A percentile compares a stretch with the other conserved stretches of the same genome.
phyloP scores from a whole-genome alignment of 768 basidiomycete species.

The Boletus bicolor region DNA sequence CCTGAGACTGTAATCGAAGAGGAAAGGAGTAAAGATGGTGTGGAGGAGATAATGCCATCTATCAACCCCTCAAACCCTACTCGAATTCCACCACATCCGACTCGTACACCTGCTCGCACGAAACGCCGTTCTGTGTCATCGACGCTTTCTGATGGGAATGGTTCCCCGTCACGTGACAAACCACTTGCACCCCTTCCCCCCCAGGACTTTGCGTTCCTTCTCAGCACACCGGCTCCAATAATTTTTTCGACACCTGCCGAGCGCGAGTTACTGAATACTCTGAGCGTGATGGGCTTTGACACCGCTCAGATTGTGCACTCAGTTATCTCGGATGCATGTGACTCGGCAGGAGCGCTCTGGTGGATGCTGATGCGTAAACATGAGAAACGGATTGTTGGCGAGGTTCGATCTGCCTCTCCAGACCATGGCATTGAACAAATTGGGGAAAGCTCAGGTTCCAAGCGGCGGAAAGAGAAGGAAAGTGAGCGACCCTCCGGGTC shows the following conservation, averaged over 20 bases:
- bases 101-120: constrained; percentile 90
- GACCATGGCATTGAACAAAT: constrained; percentile 20
- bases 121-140: constrained; percentile 96
- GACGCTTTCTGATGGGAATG: constrained; percentile 62
- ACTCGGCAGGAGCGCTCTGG: constrained; percentile 88
- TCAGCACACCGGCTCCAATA: constrained; percentile 65
- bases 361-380: constrained; percentile 91
- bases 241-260: constrained; percentile 88
- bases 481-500: constrained; percentile 19
- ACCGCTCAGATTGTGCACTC: constrained; percentile 94
- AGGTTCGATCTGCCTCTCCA: constrained; percentile 22
- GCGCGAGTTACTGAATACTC: constrained; percentile 69
- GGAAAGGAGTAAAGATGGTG: constrained; percentile 24
- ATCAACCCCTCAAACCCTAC: constrained; percentile 23
- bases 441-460: constrained; percentile 21
- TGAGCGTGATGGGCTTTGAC: constrained; percentile 82
- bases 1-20: constrained; percentile 57
- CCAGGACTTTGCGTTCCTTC: constrained; percentile 60
- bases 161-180: constrained; percentile 50
- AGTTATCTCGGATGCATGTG: constrained; percentile 88
- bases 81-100: constrained; percentile 55
- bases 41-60: constrained; percentile 8
- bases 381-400: constrained; percentile 53
- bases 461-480: constrained; percentile 33
- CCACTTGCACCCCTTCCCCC: constrained; percentile 36